Base-by-base conservation (phyloP, 106 monocot genomes). In the Amphibolis antarctica region DNA sequence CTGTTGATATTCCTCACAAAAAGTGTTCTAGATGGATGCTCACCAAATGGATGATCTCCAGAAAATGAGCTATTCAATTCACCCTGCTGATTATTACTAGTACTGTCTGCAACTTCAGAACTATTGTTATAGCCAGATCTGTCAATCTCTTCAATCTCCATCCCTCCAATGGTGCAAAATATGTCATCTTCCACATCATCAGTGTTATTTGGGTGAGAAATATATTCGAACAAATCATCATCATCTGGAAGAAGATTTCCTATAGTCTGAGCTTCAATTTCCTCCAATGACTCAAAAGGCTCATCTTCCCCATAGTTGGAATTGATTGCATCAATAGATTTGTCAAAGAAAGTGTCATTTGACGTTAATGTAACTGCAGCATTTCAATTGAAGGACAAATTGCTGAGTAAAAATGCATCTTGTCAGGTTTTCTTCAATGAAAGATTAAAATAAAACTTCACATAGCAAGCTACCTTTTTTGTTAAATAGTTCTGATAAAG, bases 211-310 rank as follows among this genome's bases (percentile, higher is more conserved):
- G 66, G 46, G 56, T 28, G 67, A 61, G 56, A 20, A 62, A 73
- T 46, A 59, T 26, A 74, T 62, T 69, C 77, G 65, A 81, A 56
- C 31, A 88, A 75, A 56, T 88, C 88, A 73, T 88, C 83, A 63
- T 88, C 88, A 71, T 88, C 76, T 69, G 88, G 91, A 59, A 92
- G 86, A n/a, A 92, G 83, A 53, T 92, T 65, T 27, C 86, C 86
- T 65, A 92, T 92, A 45, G 86, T 83, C 71, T 81, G 86, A 43
- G 91, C 91, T 79, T 92, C 91, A 29, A 88, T 73, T 78, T 83
- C 88, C 64, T 83, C 68, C 66, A 81, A 51, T 20, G 73, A 83
- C 31, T 73, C 81, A 44, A 83, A 65, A 52, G 70, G 72, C 44
- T 62, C 91, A 55, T 81, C 83, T 75, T 79, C 81, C 48, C 22